Base-by-base conservation (phyloP, 2,329 filamentous ascomycete species). In the Aureobasidium subglaciale region DNA sequence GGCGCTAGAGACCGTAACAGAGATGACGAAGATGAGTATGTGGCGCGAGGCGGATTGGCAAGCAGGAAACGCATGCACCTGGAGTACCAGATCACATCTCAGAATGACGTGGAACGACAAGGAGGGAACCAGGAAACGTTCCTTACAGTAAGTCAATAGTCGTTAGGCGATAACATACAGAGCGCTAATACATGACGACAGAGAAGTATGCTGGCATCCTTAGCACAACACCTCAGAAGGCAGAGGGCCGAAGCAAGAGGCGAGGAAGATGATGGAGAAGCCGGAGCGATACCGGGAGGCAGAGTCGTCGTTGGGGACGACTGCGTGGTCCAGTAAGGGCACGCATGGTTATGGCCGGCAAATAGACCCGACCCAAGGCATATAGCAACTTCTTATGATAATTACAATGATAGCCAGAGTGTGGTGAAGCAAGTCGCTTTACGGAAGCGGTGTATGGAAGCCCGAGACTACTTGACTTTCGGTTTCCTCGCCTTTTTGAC, bases 401-500 rank as follows among this genome's bases (percentile, higher is more conserved):
- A n/a, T n/a, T n/a, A n/a, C n/a, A n/a, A n/a, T n/a, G n/a, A n/a
- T n/a, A n/a, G n/a, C n/a, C n/a, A n/a, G n/a, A n/a, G n/a, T 49
- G 32, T 49, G 20, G 20, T 49, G 45, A 49, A 37, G 11, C 25
- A 18, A 43, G 13, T 32, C 8, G 5, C 16, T 13, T 10, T 45
- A 45, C n/a, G n/a, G n/a, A n/a, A n/a, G n/a, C n/a, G n/a, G n/a
- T n/a, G n/a, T n/a, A n/a, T n/a, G n/a, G n/a, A n/a, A n/a, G 29
- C 24, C 13, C n/a, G 29, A 13, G 20, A 4, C 50, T 63, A 67
- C 77, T 79, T 89, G 59, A 85, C 83, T 85, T 95, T 93, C 79
- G 87, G 86, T 56, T 87, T 86, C 74, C 90, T 91, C 61, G 87
- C 87, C 82, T 97, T 99, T 63, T 90, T 85, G 3, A 90, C 90